Evolutionary conservation across 306 rosid genomes (phyloP).

Genomic region (Vigna unguiculata): DNA sequence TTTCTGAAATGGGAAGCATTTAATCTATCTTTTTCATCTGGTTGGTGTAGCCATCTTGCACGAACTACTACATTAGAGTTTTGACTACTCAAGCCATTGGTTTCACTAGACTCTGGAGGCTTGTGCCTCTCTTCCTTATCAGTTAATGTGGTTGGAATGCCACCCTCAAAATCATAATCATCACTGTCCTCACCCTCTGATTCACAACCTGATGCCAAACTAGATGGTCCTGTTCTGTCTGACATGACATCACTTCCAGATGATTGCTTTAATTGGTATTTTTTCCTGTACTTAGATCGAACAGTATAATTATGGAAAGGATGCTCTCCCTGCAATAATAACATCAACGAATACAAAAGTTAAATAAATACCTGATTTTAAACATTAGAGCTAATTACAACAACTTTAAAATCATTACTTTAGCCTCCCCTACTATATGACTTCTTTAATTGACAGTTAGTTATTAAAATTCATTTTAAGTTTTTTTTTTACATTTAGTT

Average conservation of each 20-base stretch:
- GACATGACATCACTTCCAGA: constrained; percentile 43
- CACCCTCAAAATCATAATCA: constrained; percentile 47
- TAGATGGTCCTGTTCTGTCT: constrained; percentile 35
- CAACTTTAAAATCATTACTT: no score
- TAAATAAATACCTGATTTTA: constrained; percentile 5
- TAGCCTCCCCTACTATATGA: no score
- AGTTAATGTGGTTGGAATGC: constrained; percentile 35
- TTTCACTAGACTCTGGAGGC: constrained; percentile 37
- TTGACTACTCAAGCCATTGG: constrained; percentile 46
- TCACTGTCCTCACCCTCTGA: constrained; percentile 60
- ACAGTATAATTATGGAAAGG: constrained; percentile 95
- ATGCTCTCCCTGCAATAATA: constrained; percentile 77
- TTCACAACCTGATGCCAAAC: constrained; percentile 45
- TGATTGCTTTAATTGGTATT: constrained; percentile 43
- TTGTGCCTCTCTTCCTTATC: constrained; percentile 40
- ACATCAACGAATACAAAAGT: constrained; percentile 35
- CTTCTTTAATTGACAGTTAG: no score
- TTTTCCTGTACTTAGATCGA: constrained; percentile 78
- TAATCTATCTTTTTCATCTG: constrained; percentile 77
- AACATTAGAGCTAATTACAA: not conserved
- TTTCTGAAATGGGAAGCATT: constrained; percentile 86
- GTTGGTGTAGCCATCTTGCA: constrained; percentile 89
- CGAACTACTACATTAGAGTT: constrained; percentile 45
- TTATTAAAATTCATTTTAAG: no score
- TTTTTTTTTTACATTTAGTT: no score